Evolutionary conservation across 1,284 basidiomycete genomes (phyloP), one percentile per base, ranked within the genome.

Genomic region (Trametes pubescens): DNA sequence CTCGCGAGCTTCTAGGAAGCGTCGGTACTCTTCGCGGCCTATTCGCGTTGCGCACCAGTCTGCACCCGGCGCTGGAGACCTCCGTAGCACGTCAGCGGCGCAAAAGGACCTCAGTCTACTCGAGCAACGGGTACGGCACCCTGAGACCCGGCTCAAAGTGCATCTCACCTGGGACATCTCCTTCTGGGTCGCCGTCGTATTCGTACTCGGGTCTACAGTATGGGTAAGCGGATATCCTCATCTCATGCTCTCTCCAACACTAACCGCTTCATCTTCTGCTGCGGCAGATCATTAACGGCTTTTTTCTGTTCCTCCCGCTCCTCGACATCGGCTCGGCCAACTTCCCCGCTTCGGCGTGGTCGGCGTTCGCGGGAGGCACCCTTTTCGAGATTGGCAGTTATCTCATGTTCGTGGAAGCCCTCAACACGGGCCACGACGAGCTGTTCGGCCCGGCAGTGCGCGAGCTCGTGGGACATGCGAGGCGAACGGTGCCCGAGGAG

Each of bases 261-360:
- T 66, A 38, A 61, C 44, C 18, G 26, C 29, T 29, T 24, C 22
- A 2, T 24, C 2, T 7, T 29, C 21, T 22, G 34, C 32, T 51
- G 38, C 22, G 49, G 68, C 22, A 73, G 85, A 82, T 86, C n/a
- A 74, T 85, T 38, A 87, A 88, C 70, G 86, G 85, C 14, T 86
- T 86, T 68, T 72, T 82, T 43, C 79, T 81, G 5, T 85, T 83
- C 69, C 79, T 86, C 1, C 86, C 86, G 0, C 75, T 83, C 53
- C 69, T 81, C 9, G 71, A 78, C 58, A 71, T 79, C n/a, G 61
- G 70, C n/a, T 69, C 77, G 22, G 64, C 76, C 26, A 24, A 74
- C 55, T 72, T 73, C 4, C 68, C 74, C 1, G 81, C 80, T 3
- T 72, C 72, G 16, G 80, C 80, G 7, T 83, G 82, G 80, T 77